Percentiles rank a stretch among this genome's conserved stretches.
Evolutionary conservation across 768 basidiomycete species (phyloP).

Genomic region (Suillus spraguei): DNA sequence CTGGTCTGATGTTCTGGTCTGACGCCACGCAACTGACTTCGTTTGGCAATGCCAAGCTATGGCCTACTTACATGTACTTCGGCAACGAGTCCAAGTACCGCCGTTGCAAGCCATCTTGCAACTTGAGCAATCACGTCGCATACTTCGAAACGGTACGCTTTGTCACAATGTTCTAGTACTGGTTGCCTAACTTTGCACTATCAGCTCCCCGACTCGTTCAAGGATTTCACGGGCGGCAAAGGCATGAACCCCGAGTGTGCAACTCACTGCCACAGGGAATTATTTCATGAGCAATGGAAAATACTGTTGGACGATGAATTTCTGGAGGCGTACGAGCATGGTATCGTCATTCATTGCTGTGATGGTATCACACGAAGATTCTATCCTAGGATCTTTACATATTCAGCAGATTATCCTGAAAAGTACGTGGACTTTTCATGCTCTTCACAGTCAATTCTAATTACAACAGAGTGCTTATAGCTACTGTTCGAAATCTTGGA

Average conservation of each 20-base stretch:
- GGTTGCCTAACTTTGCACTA: too few species aligned
- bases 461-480: neutral
- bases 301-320: constrained; percentile 18
- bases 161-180: too few species aligned
- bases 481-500: neutral
- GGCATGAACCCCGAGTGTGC: constrained; percentile 3
- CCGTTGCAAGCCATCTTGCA: too few species aligned
- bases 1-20: too few species aligned
- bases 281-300: constrained; percentile 15
- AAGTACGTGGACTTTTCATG: constrained; percentile 8
- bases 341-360: constrained; percentile 17
- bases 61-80: too few species aligned
- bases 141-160: too few species aligned
- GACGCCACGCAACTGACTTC: too few species aligned
- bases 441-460: constrained; percentile 19
- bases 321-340: constrained; percentile 17
- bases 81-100: too few species aligned
- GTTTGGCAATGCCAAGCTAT: too few species aligned
- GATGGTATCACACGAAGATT: constrained; percentile 16
- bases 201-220: neutral
- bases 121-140: too few species aligned
- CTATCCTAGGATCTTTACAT: constrained; percentile 22
- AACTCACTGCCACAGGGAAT: constrained; percentile 18
- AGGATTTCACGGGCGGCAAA: constrained; percentile 3
- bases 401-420: constrained; percentile 27